phyloP scores from a whole-genome alignment of 345 rosid species.

The Pistacia atlantica region DNA sequence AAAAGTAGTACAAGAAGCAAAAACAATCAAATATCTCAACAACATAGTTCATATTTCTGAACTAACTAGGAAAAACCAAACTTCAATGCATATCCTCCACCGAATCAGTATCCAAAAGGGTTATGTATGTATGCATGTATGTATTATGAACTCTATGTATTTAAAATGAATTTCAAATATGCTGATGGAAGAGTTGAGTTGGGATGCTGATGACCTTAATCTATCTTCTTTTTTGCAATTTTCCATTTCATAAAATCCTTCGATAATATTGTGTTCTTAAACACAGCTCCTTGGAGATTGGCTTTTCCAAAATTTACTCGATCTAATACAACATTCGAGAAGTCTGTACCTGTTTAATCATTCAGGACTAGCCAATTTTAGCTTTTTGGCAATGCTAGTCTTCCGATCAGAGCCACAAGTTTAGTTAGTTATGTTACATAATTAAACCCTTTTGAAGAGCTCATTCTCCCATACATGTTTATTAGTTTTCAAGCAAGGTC shows the following conservation, averaged over 20 bases:
- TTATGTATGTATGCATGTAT: not conserved
- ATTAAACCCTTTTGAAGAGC: slow-evolving; percentile 2
- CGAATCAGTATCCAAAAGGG: too few species aligned
- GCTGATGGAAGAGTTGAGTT: slow-evolving; percentile 51
- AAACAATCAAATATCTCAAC: not conserved
- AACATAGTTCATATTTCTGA: not conserved
- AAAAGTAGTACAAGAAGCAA: not conserved
- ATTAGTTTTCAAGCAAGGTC: not conserved
- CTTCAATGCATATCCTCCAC: not conserved
- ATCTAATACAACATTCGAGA: slow-evolving; percentile 85
- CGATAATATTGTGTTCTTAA: slow-evolving; percentile 74
- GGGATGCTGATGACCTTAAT: slow-evolving; percentile 57
- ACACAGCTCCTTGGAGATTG: slow-evolving; percentile 74
- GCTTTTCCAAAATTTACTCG: slow-evolving; percentile 82
- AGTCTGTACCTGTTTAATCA: slow-evolving; percentile 62
- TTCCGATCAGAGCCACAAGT: too few species aligned
- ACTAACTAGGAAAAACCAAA: not conserved
- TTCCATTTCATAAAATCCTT: not conserved
- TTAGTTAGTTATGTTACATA: not conserved
- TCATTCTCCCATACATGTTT: not conserved
- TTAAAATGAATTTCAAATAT: too few species aligned
- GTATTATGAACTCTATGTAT: not conserved
- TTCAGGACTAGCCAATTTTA: not conserved
- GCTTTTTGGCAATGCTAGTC: too few species aligned
- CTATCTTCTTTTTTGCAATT: not conserved